phyloP scores from a whole-genome alignment of 1,284 basidiomycete genomes.

The Thecaphora thlaspeos region DNA sequence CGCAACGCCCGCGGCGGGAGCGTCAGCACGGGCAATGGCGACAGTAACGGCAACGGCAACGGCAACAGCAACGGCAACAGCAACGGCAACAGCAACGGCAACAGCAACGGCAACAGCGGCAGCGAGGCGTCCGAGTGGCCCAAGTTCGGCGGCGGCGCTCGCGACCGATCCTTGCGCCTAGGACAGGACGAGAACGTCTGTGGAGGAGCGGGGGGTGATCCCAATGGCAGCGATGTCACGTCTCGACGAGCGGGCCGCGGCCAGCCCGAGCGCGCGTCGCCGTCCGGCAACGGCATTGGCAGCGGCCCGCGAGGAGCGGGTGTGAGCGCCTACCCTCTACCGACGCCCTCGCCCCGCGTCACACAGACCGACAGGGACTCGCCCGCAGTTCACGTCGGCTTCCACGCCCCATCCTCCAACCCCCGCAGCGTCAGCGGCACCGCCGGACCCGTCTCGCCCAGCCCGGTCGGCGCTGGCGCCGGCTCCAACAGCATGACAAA shows the following conservation, averaged over 20 bases:
- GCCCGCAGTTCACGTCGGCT: slow-evolving; percentile 27
- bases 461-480: slow-evolving; percentile 23
- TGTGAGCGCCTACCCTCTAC: slow-evolving; percentile 18
- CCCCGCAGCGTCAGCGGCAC: too few relatives aligned
- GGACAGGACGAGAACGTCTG: too few relatives aligned
- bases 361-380: slow-evolving; percentile 28
- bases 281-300: too few relatives aligned
- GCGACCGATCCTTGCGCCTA: too few relatives aligned
- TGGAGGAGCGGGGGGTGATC: too few relatives aligned
- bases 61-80: slow-evolving; percentile 63
- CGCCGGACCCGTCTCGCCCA: slow-evolving; percentile 27
- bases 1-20: slow-evolving; percentile 67
- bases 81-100: too few relatives aligned
- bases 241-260: too few relatives aligned
- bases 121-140: slow-evolving; percentile 75
- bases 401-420: too few relatives aligned
- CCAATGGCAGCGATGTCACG: too few relatives aligned
- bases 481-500: slow-evolving; percentile 9
- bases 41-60: slow-evolving; percentile 58
- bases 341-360: slow-evolving; percentile 27
- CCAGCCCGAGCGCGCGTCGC: too few relatives aligned
- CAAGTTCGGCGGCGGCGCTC: slow-evolving; percentile 67
- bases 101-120: slow-evolving; percentile 1
- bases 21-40: too few relatives aligned
- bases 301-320: too few relatives aligned